Evolutionary conservation across 2,329 filamentous ascomycete genomes (phyloP).

Genomic region (Meredithiella fracta): DNA sequence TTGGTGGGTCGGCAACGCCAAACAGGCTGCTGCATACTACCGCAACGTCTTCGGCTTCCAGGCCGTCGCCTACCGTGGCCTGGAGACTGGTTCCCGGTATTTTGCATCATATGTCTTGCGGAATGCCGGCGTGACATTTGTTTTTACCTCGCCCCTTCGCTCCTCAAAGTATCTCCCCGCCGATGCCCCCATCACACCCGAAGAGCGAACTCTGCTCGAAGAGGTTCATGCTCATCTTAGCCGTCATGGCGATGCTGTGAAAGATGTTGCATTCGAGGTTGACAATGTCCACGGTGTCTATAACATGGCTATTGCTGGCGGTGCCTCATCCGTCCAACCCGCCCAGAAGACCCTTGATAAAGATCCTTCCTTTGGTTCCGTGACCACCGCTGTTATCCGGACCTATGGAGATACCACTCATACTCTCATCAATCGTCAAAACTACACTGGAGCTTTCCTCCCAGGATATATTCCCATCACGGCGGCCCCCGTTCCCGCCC

Average conservation of each 20-base stretch:
- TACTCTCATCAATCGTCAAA: slow-evolving; percentile 60
- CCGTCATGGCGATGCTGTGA: slow-evolving; percentile 81
- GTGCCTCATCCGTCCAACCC: slow-evolving; percentile 41
- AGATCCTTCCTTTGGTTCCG: slow-evolving; percentile 37
- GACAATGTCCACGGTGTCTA: slow-evolving; percentile 76
- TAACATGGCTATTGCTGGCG: slow-evolving; percentile 46
- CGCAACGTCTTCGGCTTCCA: slow-evolving; percentile 74
- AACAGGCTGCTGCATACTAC: slow-evolving; percentile 85
- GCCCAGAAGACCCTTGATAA: slow-evolving; percentile 41
- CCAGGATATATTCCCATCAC: slow-evolving; percentile 56
- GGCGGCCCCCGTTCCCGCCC: slow-evolving; percentile 22
- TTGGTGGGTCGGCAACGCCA: slow-evolving; percentile 95
- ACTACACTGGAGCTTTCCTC: slow-evolving; percentile 63
- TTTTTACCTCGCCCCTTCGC: slow-evolving; percentile 68
- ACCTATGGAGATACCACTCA: slow-evolving; percentile 95
- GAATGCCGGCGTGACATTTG: slow-evolving; percentile 62
- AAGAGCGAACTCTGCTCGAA: slow-evolving; percentile 48
- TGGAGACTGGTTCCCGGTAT: slow-evolving; percentile 71
- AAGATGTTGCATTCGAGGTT: slow-evolving; percentile 89
- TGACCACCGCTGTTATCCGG: slow-evolving; percentile 63
- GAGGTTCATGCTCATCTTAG: slow-evolving; percentile 74
- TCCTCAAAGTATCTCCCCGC: slow-evolving; percentile 36
- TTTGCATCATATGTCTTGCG: slow-evolving; percentile 71
- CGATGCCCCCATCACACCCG: slow-evolving; percentile 43
- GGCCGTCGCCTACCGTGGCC: slow-evolving; percentile 65